Percentiles rank a stretch among this genome's conserved stretches.
Evolutionary conservation across 495 filamentous ascomycete genomes (phyloP).

Genomic region (Penicillium robsamsonii): DNA sequence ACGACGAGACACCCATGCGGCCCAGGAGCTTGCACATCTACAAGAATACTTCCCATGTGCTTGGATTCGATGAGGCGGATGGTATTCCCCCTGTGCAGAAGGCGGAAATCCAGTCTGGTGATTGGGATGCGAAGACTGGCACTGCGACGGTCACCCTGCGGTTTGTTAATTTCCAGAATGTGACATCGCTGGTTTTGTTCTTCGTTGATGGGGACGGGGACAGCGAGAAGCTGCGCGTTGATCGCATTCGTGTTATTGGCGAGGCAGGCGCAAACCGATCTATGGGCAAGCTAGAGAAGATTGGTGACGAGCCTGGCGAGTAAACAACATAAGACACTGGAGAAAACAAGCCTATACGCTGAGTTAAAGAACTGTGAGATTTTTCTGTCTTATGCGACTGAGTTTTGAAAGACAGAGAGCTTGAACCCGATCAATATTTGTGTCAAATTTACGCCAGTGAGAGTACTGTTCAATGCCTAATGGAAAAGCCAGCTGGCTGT

Average conservation of each 20-base stretch:
- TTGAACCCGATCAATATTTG: neutral
- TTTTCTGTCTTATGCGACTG: neutral
- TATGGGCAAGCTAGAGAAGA: conserved; percentile 93
- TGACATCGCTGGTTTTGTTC: conserved; percentile 81
- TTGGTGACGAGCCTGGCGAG: conserved; percentile 73
- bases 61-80: conserved; percentile 94
- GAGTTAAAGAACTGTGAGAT: conserved; percentile 4
- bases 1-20: conserved; percentile 75
- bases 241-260: conserved; percentile 81
- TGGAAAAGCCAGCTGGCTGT: neutral
- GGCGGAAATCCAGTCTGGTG: conserved; percentile 65
- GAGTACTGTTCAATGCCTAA: neutral
- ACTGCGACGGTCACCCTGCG: conserved; percentile 81
- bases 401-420: neutral
- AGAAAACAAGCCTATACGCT: conserved; percentile 5
- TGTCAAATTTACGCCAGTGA: neutral
- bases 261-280: conserved; percentile 91
- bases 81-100: conserved; percentile 75
- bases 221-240: conserved; percentile 81
- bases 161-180: conserved; percentile 97
- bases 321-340: conserved; percentile 31
- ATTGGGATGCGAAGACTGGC: conserved; percentile 83
- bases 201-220: conserved; percentile 85
- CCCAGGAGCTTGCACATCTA: conserved; percentile 84
- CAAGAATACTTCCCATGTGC: conserved; percentile 78